Conservation (phyloP, 352 stramenopile species). For the Pythium sukuiense region DNA sequence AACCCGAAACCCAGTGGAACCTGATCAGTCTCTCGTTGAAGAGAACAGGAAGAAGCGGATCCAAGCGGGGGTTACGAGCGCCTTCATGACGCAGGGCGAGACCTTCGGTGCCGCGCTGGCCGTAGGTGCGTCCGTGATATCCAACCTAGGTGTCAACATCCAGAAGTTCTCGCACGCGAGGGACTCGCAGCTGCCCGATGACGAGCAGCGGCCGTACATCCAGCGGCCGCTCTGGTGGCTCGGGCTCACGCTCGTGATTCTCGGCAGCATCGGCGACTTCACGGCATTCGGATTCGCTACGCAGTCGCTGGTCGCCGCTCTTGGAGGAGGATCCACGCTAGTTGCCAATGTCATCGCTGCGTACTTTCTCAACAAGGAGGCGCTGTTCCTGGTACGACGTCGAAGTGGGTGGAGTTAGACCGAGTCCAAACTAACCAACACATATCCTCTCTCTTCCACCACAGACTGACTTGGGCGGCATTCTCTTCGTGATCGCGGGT, state of each 20-base stretch:
- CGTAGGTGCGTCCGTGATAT: conserved; percentile 79
- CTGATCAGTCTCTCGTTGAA: conserved; percentile 3
- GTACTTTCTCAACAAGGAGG: conserved; percentile 83
- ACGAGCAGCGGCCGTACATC: conserved; percentile 74
- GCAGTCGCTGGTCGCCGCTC: conserved; percentile 85
- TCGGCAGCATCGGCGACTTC: conserved; percentile 88
- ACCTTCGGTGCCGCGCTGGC: conserved; percentile 80
- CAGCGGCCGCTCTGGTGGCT: conserved; percentile 88
- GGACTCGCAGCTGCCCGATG: conserved; percentile 44
- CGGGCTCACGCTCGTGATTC: conserved; percentile 69
- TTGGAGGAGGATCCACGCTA: conserved; percentile 84
- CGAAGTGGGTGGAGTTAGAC: neutral
- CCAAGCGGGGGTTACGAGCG: neutral
- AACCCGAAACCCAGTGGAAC: neutral
- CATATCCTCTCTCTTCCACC: neutral
- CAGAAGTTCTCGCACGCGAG: conserved; percentile 87
- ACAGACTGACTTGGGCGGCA: conserved; percentile 78
- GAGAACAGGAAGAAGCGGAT: conserved; percentile 13
- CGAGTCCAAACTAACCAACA: neutral
- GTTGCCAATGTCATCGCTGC: conserved; percentile 88
- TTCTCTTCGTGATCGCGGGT: conserved; percentile 84
- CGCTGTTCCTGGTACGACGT: conserved; percentile 49
- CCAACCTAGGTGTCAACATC: conserved; percentile 90
- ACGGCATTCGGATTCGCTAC: conserved; percentile 88
- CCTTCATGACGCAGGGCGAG: conserved; percentile 64